Evolutionary conservation across 768 basidiomycete genomes (phyloP).

Genomic region (Russula ochroleuca): DNA sequence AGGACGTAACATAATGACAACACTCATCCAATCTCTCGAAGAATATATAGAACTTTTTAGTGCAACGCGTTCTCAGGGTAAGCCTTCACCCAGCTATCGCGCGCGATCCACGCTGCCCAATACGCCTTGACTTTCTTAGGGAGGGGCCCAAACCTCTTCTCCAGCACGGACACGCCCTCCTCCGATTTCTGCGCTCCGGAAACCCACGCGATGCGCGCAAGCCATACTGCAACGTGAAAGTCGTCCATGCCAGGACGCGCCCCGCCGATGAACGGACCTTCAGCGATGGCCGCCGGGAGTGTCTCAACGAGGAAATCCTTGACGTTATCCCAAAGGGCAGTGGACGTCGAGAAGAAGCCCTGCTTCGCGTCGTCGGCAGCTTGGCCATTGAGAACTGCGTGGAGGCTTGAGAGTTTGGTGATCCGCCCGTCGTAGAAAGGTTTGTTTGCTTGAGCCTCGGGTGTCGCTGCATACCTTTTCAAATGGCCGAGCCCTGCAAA

Average conservation of each 20-base stretch:
- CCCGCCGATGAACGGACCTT: slow-evolving; percentile 47
- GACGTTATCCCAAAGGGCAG: slow-evolving; percentile 39
- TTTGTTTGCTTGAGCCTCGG: slow-evolving; percentile 38
- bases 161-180: slow-evolving; percentile 39
- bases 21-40: too few species aligned
- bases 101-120: slow-evolving; percentile 43
- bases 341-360: slow-evolving; percentile 40
- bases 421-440: slow-evolving; percentile 44
- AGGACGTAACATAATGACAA: too few species aligned
- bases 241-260: slow-evolving; percentile 49
- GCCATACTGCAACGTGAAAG: slow-evolving; percentile 52
- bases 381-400: slow-evolving; percentile 41
- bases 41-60: background rate
- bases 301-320: slow-evolving; percentile 38
- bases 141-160: slow-evolving; percentile 40
- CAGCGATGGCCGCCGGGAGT: slow-evolving; percentile 41
- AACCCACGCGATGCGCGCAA: slow-evolving; percentile 44
- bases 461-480: slow-evolving; percentile 35
- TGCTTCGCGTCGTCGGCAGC: slow-evolving; percentile 37
- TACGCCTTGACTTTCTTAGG: slow-evolving; percentile 41
- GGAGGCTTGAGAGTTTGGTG: slow-evolving; percentile 38
- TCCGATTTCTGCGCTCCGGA: slow-evolving; percentile 38
- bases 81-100: slow-evolving; percentile 42
- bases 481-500: slow-evolving; percentile 43
- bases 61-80: slow-evolving; percentile 32